These are phyloP conservation scores for Candida ipomoeae DNA, from an alignment of 805 yeast genomes.

Conservation along the genomic window DNA sequence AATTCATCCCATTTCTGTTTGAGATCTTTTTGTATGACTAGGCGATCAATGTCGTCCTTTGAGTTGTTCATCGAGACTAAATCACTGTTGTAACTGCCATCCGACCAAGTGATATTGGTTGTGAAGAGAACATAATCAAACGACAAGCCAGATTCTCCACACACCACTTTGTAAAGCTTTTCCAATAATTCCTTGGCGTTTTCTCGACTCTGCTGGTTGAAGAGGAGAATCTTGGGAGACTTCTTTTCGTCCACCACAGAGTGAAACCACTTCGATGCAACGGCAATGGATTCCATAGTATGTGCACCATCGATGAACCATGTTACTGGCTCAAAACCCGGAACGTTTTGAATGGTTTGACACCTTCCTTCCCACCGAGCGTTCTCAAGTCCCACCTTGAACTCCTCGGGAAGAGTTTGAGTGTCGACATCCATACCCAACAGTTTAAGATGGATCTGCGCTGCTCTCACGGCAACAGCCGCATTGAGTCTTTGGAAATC, in stretches of 20 bases:
- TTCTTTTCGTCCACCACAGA: slow-evolving; percentile 11
- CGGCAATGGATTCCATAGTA: slow-evolving; percentile 79
- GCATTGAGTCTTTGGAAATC: slow-evolving; percentile 84
- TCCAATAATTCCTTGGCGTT: slow-evolving; percentile 58
- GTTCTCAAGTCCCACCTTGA: slow-evolving; percentile 54
- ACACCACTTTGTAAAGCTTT: slow-evolving; percentile 42
- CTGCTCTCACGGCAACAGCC: slow-evolving; percentile 74
- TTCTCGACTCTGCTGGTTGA: slow-evolving; percentile 94
- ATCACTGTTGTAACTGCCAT: slow-evolving; percentile 76
- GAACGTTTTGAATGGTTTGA: slow-evolving; percentile 55
- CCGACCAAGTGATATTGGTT: slow-evolving; percentile 88
- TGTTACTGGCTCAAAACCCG: slow-evolving; percentile 40
- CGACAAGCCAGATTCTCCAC: slow-evolving; percentile 34
- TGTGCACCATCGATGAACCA: slow-evolving; percentile 97
- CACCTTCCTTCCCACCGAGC: slow-evolving; percentile 97
- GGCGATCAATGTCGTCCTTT: slow-evolving; percentile 69
- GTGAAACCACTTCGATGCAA: slow-evolving; percentile 78
- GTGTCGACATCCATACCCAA: slow-evolving; percentile 38
- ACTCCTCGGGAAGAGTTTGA: slow-evolving; percentile 43
- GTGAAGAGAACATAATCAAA: slow-evolving; percentile 82
- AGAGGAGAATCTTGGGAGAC: slow-evolving; percentile 54
- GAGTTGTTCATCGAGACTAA: slow-evolving; percentile 83
- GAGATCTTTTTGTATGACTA: slow-evolving; percentile 74
- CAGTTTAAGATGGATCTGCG: slow-evolving; percentile 52
- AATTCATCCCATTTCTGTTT: slow-evolving; percentile 64